Conservation (phyloP, 768 basidiomycete species). For the Tylopilus vinaceipallidus region DNA sequence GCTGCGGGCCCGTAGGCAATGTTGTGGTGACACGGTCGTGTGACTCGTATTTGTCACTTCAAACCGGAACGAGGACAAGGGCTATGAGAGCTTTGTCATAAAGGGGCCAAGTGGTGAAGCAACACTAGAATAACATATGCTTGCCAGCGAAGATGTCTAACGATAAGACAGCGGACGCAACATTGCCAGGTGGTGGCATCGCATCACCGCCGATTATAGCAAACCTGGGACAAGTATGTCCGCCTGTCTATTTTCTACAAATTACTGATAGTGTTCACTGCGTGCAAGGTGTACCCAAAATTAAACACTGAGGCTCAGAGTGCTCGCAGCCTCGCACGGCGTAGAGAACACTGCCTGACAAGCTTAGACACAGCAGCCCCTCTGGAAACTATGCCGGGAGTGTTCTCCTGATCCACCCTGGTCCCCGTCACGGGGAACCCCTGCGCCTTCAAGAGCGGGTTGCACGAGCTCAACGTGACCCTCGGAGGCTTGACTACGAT, state of each 20-base stretch:
- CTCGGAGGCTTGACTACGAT: conserved; percentile 42
- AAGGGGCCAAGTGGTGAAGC: background rate
- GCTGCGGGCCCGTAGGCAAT: too few species aligned
- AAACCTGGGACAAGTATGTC: conserved; percentile 44
- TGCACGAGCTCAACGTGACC: conserved; percentile 43
- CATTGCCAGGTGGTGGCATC: conserved; percentile 21
- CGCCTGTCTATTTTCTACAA: background rate
- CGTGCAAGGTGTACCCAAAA: conserved; percentile 46
- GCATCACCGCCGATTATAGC: conserved; percentile 31
- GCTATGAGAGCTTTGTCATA: too few species aligned
- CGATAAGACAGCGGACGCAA: background rate
- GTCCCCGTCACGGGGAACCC: conserved; percentile 44
- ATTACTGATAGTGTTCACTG: too few species aligned
- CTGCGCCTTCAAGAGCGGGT: conserved; percentile 41
- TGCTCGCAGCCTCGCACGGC: background rate
- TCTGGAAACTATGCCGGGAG: conserved; percentile 18
- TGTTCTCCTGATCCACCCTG: conserved; percentile 19
- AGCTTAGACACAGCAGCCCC: conserved; percentile 22
- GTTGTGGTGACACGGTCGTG: too few species aligned
- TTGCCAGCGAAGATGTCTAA: too few species aligned
- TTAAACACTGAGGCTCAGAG: conserved; percentile 40
- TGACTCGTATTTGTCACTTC: too few species aligned
- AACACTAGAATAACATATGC: too few species aligned
- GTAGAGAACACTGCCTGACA: background rate
- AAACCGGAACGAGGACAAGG: too few species aligned